These are phyloP conservation scores for Thalassiosira profunda DNA, from an alignment of 108 stramenopile species.

Conservation along the genomic window DNA sequence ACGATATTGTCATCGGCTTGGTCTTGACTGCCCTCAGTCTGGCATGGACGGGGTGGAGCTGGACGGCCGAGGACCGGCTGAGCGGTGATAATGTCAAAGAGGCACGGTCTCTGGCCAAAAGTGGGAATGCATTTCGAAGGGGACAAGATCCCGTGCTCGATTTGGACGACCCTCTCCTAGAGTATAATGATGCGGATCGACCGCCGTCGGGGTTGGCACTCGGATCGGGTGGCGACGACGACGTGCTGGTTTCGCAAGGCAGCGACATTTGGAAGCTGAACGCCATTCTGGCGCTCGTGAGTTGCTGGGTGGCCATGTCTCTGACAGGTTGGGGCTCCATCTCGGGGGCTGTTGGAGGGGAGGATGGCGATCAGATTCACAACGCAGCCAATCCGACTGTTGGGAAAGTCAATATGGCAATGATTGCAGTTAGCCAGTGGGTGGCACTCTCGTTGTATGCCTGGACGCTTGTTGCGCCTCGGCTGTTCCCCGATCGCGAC, in stretches of 20 bases:
- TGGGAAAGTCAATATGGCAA: conserved; percentile 89
- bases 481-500: conserved; percentile 91
- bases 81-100: conserved; percentile 42
- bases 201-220: conserved; percentile 71
- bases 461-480: conserved; percentile 93
- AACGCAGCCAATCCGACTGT: conserved; percentile 86
- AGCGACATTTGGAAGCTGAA: conserved; percentile 91
- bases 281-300: conserved; percentile 78
- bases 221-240: conserved; percentile 20
- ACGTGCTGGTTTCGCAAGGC: conserved; percentile 17
- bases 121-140: conserved; percentile 21
- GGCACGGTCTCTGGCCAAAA: conserved; percentile 35
- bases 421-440: conserved; percentile 93
- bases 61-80: conserved; percentile 56
- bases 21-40: conserved; percentile 79
- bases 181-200: conserved; percentile 57
- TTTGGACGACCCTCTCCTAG: conserved; percentile 81
- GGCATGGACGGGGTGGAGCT: conserved; percentile 86
- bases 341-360: conserved; percentile 7
- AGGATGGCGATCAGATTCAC: conserved; percentile 51
- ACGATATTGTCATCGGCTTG: conserved; percentile 80
- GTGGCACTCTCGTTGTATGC: conserved; percentile 77
- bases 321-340: conserved; percentile 94
- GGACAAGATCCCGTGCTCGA: conserved; percentile 53
- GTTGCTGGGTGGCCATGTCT: conserved; percentile 92